Evolutionary conservation across 768 basidiomycete species (phyloP).

Genomic region (Psilocybe tampanensis): DNA sequence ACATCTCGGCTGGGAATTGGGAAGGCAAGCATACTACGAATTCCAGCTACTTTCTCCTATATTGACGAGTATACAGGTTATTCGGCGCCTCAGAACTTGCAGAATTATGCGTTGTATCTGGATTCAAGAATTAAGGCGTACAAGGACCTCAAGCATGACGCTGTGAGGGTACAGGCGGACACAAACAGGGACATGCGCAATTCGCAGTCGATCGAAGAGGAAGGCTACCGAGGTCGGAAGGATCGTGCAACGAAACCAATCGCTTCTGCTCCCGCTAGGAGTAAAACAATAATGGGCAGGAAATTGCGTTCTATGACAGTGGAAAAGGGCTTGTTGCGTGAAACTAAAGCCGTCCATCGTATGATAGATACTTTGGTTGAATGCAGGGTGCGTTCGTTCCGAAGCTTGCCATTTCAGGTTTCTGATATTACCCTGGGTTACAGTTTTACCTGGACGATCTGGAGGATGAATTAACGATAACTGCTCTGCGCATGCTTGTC

Average conservation of each 20-base stretch:
- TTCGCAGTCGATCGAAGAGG: slow-evolving; percentile 64
- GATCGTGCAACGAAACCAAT: slow-evolving; percentile 28
- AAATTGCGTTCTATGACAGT: slow-evolving; percentile 91
- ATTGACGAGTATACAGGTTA: slow-evolving; percentile 60
- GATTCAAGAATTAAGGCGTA: slow-evolving; percentile 88
- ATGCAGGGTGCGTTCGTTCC: slow-evolving; percentile 69
- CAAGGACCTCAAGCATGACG: slow-evolving; percentile 91
- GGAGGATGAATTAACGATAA: slow-evolving; percentile 88
- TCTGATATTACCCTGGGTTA: not conserved
- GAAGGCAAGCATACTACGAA: slow-evolving; percentile 60
- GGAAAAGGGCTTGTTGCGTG: slow-evolving; percentile 92
- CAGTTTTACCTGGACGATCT: slow-evolving; percentile 95
- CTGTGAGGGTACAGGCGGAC: slow-evolving; percentile 92
- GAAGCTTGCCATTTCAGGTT: not conserved
- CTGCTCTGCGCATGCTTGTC: slow-evolving; percentile 89
- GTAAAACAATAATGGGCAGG: slow-evolving; percentile 79
- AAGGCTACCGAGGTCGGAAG: slow-evolving; percentile 38
- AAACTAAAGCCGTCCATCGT: slow-evolving; percentile 88
- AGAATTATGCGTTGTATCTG: slow-evolving; percentile 86
- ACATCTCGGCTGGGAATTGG: slow-evolving; percentile 83
- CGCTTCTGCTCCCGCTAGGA: slow-evolving; percentile 48
- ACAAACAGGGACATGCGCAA: slow-evolving; percentile 84
- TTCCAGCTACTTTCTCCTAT: not conserved
- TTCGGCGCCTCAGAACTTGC: slow-evolving; percentile 81
- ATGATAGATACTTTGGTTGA: slow-evolving; percentile 89